Evolutionary conservation across 2,329 filamentous ascomycete species (phyloP), one percentile per base, ranked within the genome.

Genomic region (Fusarium circinatum): DNA sequence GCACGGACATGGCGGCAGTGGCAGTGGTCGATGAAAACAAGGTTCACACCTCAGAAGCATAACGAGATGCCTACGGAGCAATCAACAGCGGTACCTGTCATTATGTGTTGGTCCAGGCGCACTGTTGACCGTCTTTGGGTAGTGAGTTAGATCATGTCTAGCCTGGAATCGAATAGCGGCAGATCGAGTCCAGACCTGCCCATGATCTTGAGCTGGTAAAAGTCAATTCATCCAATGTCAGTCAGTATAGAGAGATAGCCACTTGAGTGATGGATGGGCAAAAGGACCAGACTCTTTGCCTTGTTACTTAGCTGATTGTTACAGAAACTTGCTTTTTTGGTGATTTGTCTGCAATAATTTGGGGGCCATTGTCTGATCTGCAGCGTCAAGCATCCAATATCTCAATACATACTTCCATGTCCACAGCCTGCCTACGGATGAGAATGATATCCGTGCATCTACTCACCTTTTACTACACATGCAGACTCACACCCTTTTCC

Each of bases 41-140:
- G 49, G 70, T 74, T 73, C 70, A 68, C 62, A 73, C 65, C 66
- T 73, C 68, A 74, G 70, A 73, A 73, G 70, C 47, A 47, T 73
- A 73, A 39, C 18, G 44, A 47, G 18, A 20, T 22, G 44, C 44
- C 44, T 22, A 28, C 32, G 32, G 32, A 15, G 32, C 34, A 18
- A 30, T 48, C 36, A 18, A 57, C 26, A 42, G 44, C 55, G 26
- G 41, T 39, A n/a, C 45, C 45, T 48, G 47, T 64, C 58, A 49
- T 38, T 28, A 36, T 20, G 34, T 15, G 55, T 51, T 62, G 28
- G 58, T 38, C 65, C 24, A 61, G 45, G 57, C 65, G 34, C 24
- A 42, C 32, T 34, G n/a, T 54, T 68, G 54, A 68, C 45, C 61
- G 47, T 30, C 15, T 32, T 18, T 62, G 32, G 49, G n/a, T 22